Evolutionary conservation across 2,329 filamentous ascomycete genomes (phyloP), one percentile per base, ranked within the genome.

Genomic region (Fusarium succisae): DNA sequence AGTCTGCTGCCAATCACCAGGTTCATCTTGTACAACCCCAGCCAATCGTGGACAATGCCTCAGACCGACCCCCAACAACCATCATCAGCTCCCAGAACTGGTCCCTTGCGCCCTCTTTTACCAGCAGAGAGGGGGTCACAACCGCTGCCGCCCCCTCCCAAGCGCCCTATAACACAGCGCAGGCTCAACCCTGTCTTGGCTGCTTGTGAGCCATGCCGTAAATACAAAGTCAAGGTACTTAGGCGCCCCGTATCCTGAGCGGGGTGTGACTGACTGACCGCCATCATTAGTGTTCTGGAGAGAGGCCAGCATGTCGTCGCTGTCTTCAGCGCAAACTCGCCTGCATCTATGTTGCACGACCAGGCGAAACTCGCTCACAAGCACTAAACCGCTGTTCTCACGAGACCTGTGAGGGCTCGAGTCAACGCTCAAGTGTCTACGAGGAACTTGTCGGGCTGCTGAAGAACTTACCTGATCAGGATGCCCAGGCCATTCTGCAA

Each of bases 401-500:
- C 8, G 26, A 47, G 13, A 9, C 20, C 4, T 28, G 4, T 4
- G 32, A 65, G 17, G 26, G 11, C 22, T 53, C 35, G 12, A 59
- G 13, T 37, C 18, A n/a, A 11, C 20, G 30, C 17, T 32, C 60
- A 1, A 38, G 47, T 3, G 35, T 59, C 8, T 62, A 77, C 13
- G 66, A 75, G 13, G 77, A 80, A 14, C 35, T 80, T 1, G 17
- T 79, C 10, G 51, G 71, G 0, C 28, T 78, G 1, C 32, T 80
- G 9, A 70, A 22, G 30, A 64, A 28, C 8, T 38, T 78, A 3
- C 74, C 78, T 1, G 69, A 82, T 3, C 41, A 64, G 11, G 82
- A 84, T 22, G 83, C 83, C 26, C 67, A 77, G 10, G 77, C 79
- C 24, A 70, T 85, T 20, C 67, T 85, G 8, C 72, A 72, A 10